These are phyloP conservation scores for Saprolegnia parasitica DNA, from an alignment of 352 stramenopile species.

Conservation along the genomic window DNA sequence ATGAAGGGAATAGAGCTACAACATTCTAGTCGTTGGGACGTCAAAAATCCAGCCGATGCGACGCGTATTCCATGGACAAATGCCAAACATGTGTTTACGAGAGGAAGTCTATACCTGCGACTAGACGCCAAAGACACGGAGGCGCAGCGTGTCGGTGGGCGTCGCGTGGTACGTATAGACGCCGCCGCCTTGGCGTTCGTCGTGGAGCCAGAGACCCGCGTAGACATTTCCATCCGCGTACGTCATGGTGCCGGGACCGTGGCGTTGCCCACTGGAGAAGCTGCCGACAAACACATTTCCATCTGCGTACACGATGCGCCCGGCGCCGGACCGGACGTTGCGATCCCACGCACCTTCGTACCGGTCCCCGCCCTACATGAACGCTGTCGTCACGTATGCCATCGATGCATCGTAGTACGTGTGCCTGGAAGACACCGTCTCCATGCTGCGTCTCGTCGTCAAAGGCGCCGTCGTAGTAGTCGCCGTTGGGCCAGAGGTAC, in stretches of 20 bases:
- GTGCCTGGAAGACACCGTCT: conserved; percentile 58
- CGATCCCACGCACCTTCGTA: conserved; percentile 77
- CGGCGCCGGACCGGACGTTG: conserved; percentile 77
- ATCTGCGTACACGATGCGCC: conserved; percentile 65
- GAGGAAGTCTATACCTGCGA: too few relatives aligned
- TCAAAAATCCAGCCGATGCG: too few relatives aligned
- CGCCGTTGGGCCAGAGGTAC: conserved; percentile 82
- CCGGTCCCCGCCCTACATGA: conserved; percentile 36
- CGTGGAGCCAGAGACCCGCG: conserved; percentile 81
- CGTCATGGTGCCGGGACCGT: conserved; percentile 73
- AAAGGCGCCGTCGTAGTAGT: conserved; percentile 81
- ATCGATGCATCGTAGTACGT: too few relatives aligned
- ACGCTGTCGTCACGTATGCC: neutral
- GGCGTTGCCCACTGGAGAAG: conserved; percentile 68
- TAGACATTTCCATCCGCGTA: conserved; percentile 80
- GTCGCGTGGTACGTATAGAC: conserved; percentile 39
- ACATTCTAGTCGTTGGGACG: too few relatives aligned
- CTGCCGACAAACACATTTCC: conserved; percentile 83
- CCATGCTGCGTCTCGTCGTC: conserved; percentile 76
- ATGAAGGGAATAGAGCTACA: too few relatives aligned
- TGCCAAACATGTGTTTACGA: too few relatives aligned
- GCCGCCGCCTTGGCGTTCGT: conserved; percentile 81
- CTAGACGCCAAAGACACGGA: conserved; percentile 25
- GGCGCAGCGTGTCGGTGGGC: conserved; percentile 3
- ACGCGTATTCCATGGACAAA: too few relatives aligned